These are phyloP conservation scores for Alloteropsis semialata DNA, from an alignment of 176 grass and related monocot species.

Conservation along the genomic window DNA sequence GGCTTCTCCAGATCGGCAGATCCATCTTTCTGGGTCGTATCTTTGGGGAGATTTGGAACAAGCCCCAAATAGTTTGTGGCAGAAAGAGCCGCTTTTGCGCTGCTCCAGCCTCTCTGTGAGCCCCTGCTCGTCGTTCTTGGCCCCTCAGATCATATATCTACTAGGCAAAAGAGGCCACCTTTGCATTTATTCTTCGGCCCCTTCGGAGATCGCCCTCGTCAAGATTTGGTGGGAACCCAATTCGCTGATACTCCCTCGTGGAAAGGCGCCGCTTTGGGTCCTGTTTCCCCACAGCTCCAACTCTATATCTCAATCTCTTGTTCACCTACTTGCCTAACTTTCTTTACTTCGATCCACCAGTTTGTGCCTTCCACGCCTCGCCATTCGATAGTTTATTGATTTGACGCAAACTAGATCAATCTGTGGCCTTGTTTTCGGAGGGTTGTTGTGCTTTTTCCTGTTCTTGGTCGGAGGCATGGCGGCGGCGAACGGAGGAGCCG, in stretches of 20 bases:
- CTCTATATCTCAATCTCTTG: conserved; percentile 42
- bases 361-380: not conserved
- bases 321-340: conserved; percentile 46
- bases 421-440: conserved; percentile 4
- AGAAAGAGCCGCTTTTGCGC: conserved; percentile 36
- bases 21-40: conserved; percentile 32
- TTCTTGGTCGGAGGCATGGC: conserved; percentile 52
- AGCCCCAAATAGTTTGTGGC: conserved; percentile 32
- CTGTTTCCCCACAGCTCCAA: conserved; percentile 35
- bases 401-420: conserved; percentile 38
- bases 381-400: conserved; percentile 32
- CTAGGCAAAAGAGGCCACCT: conserved; percentile 16
- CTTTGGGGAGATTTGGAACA: conserved; percentile 32
- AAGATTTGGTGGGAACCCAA: conserved; percentile 54
- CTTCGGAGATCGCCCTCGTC: conserved; percentile 47
- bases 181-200: conserved; percentile 45
- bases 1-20: conserved; percentile 32
- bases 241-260: conserved; percentile 38
- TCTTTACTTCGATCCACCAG: conserved; percentile 43
- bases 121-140: conserved; percentile 21
- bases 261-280: conserved; percentile 52
- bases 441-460: not conserved
- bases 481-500: conserved; percentile 30
- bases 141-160: conserved; percentile 32
- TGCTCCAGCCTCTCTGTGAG: conserved; percentile 17